Percentiles rank a stretch among this genome's conserved stretches.
These are phyloP conservation scores for Aureobasidium musti DNA, from an alignment of 2,329 filamentous ascomycete genomes.

Conservation along the genomic window DNA sequence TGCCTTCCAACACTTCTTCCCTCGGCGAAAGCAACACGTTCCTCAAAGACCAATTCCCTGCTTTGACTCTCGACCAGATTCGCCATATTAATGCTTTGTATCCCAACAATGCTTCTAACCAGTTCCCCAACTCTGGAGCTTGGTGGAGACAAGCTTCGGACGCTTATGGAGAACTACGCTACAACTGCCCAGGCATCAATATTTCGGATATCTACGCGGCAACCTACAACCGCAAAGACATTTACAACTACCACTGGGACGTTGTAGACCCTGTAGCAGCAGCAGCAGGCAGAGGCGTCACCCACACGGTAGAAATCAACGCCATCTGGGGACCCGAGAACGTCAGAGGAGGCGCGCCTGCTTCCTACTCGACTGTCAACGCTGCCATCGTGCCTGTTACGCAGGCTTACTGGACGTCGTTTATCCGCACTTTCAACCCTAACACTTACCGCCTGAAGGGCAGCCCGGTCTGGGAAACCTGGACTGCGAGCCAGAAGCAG, in stretches of 20 bases:
- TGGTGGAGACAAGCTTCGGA: slow-evolving; percentile 62
- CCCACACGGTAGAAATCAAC: slow-evolving; percentile 66
- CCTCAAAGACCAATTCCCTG: slow-evolving; percentile 60
- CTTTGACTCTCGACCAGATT: slow-evolving; percentile 55
- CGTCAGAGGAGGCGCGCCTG: slow-evolving; percentile 52
- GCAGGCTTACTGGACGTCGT: slow-evolving; percentile 73
- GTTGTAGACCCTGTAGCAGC: slow-evolving; percentile 61
- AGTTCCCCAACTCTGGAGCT: slow-evolving; percentile 53
- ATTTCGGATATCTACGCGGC: slow-evolving; percentile 49
- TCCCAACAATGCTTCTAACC: slow-evolving; percentile 39
- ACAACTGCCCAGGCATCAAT: slow-evolving; percentile 64
- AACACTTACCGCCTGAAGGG: slow-evolving; percentile 56
- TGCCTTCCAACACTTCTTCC: slow-evolving; percentile 53
- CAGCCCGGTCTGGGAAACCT: slow-evolving; percentile 57
- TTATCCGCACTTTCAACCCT: slow-evolving; percentile 66
- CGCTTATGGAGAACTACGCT: slow-evolving; percentile 65
- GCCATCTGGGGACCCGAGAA: slow-evolving; percentile 68
- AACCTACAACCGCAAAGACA: not conserved
- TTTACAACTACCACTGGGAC: slow-evolving; percentile 58
- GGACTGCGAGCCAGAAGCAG: slow-evolving; percentile 39
- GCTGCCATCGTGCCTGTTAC: slow-evolving; percentile 60
- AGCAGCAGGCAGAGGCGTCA: slow-evolving; percentile 61
- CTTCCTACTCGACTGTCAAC: slow-evolving; percentile 61
- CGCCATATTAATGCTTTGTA: slow-evolving; percentile 57
- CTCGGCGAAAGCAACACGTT: slow-evolving; percentile 56